Evolutionary conservation across 2,329 filamentous ascomycete species (phyloP), one percentile per base, ranked within the genome.

Genomic region (Colletotrichum nymphaeae): DNA sequence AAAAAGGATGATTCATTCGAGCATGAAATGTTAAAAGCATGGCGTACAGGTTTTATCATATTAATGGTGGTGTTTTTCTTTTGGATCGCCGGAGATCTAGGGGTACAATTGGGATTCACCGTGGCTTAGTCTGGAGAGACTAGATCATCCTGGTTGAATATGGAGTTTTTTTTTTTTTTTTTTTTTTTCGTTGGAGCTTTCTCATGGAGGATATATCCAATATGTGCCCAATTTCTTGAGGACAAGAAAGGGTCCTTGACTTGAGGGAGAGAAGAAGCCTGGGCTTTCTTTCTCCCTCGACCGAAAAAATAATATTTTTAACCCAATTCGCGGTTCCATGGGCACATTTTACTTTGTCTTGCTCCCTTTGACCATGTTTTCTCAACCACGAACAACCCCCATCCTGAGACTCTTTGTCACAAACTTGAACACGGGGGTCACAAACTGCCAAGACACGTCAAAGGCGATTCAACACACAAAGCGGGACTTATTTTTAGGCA

Each of bases 171-270:
- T n/a, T 42, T 16, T 46, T 49, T n/a, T 42, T 16, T 46, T 49
- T n/a, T n/a, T n/a, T 42, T 16, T 46, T 49, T n/a, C 9, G 42
- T 35, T 56, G 22, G 56, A 30, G n/a, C 26, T 24, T 24, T 37
- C 42, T 58, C 22, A 16, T 46, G 37, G 46, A 70, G 71, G 71
- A 73, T 73, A 73, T 73, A 71, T 73, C 71, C 71, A 35, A 70
- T 49, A 63, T 9, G 16, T 16, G 49, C 62, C n/a, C 22, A 37
- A 35, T 9, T 49, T 52, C 63, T 26, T 52, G 19, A 32, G 8
- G 30, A 19, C 42, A 49, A 8, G 35, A 30, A 58, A 30, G 22
- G 26, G 24, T 12, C 4, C 24, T 22, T 42, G 52, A 28, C 4
- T 19, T 11, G 6, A 7, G 11, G 32, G 8, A 19, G 58, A 65